Evolutionary conservation across 208 protist species (phyloP).

Genomic region (Acanthamoeba culbertsoni): DNA sequence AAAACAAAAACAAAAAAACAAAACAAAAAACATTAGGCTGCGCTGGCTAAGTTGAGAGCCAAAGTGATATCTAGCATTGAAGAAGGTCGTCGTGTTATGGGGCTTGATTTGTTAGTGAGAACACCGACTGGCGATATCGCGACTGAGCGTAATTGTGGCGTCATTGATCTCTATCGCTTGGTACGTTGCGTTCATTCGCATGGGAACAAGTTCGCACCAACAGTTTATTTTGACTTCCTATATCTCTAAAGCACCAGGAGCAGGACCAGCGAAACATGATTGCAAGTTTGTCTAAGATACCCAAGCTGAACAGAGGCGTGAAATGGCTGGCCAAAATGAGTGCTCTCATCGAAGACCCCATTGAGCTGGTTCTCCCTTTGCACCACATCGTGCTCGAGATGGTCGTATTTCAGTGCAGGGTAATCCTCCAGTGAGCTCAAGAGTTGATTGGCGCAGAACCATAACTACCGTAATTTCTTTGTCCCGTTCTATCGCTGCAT

Average conservation of each 20-base stretch:
- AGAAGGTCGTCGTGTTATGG: slow-evolving; percentile 65
- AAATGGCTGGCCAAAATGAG: background rate
- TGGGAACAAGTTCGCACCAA: too few species aligned
- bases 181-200: background rate
- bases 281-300: background rate
- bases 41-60: slow-evolving; percentile 56
- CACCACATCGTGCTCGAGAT: slow-evolving; percentile 37
- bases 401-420: slow-evolving; percentile 43
- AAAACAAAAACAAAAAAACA: background rate
- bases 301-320: background rate
- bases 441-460: too few species aligned
- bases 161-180: slow-evolving; percentile 66
- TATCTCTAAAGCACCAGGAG: background rate
- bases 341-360: background rate
- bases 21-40: background rate
- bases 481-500: background rate
- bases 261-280: background rate
- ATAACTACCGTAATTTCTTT: too few species aligned
- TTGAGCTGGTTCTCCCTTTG: background rate
- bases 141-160: slow-evolving; percentile 58
- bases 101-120: slow-evolving; percentile 64
- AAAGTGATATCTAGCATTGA: slow-evolving; percentile 67
- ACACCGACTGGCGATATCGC: slow-evolving; percentile 56
- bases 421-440: too few species aligned
- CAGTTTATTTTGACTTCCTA: too few species aligned